Conservation (phyloP, 2,329 filamentous ascomycete species). For the Scolecobasidium constrictum region DNA sequence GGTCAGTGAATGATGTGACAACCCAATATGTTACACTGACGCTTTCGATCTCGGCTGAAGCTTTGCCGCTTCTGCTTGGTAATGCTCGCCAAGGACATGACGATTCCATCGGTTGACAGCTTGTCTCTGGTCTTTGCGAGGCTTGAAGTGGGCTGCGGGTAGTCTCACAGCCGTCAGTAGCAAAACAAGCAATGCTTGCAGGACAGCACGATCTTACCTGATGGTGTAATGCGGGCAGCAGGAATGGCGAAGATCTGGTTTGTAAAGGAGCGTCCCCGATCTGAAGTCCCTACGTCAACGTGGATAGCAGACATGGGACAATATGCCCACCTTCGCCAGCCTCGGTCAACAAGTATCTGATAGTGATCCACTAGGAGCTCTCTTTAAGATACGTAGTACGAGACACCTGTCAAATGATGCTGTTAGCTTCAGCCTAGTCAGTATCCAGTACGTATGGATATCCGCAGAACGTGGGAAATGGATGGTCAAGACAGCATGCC, state of each 20-base stretch:
- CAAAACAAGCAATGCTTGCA: neutral
- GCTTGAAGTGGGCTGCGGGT: slow-evolving; percentile 52
- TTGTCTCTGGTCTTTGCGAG: slow-evolving; percentile 63
- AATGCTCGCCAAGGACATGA: slow-evolving; percentile 57
- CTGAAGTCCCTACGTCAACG: slow-evolving; percentile 16
- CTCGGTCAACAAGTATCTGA: slow-evolving; percentile 60
- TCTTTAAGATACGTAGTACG: slow-evolving; percentile 57
- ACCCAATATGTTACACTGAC: no score
- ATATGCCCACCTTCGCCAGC: slow-evolving; percentile 59
- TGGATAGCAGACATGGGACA: slow-evolving; percentile 7
- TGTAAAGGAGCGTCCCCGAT: slow-evolving; percentile 56
- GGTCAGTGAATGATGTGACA: no score
- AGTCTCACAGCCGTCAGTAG: slow-evolving; percentile 33
- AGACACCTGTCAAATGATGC: slow-evolving; percentile 46
- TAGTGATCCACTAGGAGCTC: slow-evolving; percentile 57
- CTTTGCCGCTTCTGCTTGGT: slow-evolving; percentile 52
- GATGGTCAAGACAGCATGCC: no score
- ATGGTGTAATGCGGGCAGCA: slow-evolving; percentile 92
- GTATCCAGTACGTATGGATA: no score
- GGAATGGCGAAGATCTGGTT: slow-evolving; percentile 64
- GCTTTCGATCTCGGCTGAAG: slow-evolving; percentile 57
- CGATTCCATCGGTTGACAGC: slow-evolving; percentile 67
- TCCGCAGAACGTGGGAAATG: no score
- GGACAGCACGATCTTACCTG: slow-evolving; percentile 25
- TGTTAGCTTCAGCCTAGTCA: no score